Conservation (phyloP, 2,329 filamentous ascomycete genomes). For the Verticillium longisporum region DNA sequence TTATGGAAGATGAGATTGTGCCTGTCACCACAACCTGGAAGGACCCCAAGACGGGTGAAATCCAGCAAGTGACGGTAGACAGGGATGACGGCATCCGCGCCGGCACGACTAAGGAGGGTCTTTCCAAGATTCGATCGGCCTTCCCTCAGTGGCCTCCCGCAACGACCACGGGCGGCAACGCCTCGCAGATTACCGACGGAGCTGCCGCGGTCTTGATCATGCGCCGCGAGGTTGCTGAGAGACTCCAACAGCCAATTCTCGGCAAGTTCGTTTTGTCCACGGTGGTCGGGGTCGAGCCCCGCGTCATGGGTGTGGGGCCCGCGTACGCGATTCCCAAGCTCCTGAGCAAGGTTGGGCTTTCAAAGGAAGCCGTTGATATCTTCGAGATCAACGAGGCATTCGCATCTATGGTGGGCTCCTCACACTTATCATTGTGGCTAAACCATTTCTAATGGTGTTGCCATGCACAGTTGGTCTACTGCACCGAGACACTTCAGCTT, state of each 20-base stretch:
- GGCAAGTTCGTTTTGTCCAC: conserved; percentile 68
- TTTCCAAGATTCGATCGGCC: conserved; percentile 63
- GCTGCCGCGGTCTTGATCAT: conserved; percentile 64
- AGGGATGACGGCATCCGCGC: conserved; percentile 65
- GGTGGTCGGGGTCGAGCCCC: conserved; percentile 62
- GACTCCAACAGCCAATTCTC: conserved; percentile 63
- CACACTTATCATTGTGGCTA: too few relatives aligned
- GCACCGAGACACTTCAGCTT: neutral
- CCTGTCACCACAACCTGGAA: conserved; percentile 69
- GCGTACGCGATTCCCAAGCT: conserved; percentile 31
- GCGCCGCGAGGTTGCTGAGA: conserved; percentile 62
- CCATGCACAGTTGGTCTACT: neutral
- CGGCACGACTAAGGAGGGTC: conserved; percentile 61
- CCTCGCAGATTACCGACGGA: conserved; percentile 67
- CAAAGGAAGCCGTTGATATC: conserved; percentile 42
- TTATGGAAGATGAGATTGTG: conserved; percentile 67
- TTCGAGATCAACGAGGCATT: conserved; percentile 73
- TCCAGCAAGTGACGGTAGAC: conserved; percentile 61
- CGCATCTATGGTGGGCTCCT: conserved; percentile 53
- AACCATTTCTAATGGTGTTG: neutral
- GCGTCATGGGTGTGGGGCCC: conserved; percentile 68
- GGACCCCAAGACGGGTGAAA: conserved; percentile 83
- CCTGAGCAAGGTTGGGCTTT: conserved; percentile 44
- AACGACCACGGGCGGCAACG: conserved; percentile 63
- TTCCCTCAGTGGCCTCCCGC: conserved; percentile 61